Evolutionary conservation across 352 stramenopile species (phyloP).

Genomic region (Phytophthora europaea): DNA sequence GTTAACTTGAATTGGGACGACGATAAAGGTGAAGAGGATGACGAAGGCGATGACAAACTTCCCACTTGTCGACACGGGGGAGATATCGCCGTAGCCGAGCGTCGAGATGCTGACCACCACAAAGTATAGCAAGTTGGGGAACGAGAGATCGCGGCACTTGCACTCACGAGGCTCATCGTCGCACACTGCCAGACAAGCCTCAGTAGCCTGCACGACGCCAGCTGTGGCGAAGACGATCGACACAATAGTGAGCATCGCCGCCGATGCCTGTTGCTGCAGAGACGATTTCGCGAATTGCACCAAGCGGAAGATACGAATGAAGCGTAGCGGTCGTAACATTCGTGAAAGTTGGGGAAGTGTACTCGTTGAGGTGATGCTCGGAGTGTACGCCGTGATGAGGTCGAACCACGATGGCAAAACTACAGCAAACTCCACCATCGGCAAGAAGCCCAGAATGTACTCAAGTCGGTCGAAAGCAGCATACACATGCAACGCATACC

Average conservation of each 20-base stretch:
- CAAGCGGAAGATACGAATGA: slow-evolving; percentile 78
- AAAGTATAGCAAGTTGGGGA: slow-evolving; percentile 85
- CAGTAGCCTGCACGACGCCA: slow-evolving; percentile 73
- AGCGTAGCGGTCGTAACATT: slow-evolving; percentile 66
- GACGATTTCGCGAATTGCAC: slow-evolving; percentile 82
- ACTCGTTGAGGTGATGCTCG: slow-evolving; percentile 32
- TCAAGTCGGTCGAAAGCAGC: slow-evolving; percentile 71
- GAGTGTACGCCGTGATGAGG: slow-evolving; percentile 27
- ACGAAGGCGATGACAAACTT: slow-evolving; percentile 85
- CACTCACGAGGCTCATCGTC: slow-evolving; percentile 35
- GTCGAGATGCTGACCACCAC: slow-evolving; percentile 90
- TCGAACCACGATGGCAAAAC: slow-evolving; percentile 73
- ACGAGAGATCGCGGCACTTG: slow-evolving; percentile 70
- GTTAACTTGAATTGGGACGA: slow-evolving; percentile 85
- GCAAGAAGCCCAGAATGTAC: slow-evolving; percentile 62
- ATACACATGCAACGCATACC: slow-evolving; percentile 70
- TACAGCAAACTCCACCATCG: slow-evolving; percentile 66
- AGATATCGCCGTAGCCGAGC: slow-evolving; percentile 87
- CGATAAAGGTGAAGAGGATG: slow-evolving; percentile 86
- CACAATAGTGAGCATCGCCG: slow-evolving; percentile 71
- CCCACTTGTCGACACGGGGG: slow-evolving; percentile 66
- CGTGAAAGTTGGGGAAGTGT: slow-evolving; percentile 35
- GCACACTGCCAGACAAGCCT: slow-evolving; percentile 55
- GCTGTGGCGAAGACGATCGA: slow-evolving; percentile 79
- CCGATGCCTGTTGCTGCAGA: slow-evolving; percentile 71